These are phyloP conservation scores for Hibiscus mutabilis DNA, from an alignment of 345 rosid species.

Conservation along the genomic window DNA sequence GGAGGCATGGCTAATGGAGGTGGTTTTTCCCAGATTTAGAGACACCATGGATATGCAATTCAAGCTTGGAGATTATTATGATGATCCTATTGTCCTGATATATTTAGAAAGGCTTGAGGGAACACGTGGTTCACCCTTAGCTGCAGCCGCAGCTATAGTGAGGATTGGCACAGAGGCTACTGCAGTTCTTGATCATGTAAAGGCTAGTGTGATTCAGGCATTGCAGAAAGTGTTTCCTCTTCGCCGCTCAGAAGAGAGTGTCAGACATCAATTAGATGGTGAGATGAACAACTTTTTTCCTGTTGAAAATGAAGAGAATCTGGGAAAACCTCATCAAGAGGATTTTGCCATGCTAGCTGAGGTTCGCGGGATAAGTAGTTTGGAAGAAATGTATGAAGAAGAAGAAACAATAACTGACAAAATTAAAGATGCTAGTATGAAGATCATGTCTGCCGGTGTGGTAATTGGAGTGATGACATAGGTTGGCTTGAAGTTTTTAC, in stretches of 20 bases:
- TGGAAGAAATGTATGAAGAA: constrained; percentile 31
- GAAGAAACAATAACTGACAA: constrained; percentile 39
- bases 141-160: constrained; percentile 91
- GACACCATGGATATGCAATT: constrained; percentile 58
- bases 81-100: constrained; percentile 75
- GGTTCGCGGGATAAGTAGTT: constrained; percentile 20
- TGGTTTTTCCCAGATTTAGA: constrained; percentile 82
- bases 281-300: constrained; percentile 18
- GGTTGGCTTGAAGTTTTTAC: constrained; percentile 48
- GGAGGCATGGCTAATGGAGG: constrained; percentile 92
- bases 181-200: constrained; percentile 65
- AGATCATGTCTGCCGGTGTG: constrained; percentile 60
- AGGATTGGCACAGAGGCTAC: constrained; percentile 80
- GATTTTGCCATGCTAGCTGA: constrained; percentile 25
- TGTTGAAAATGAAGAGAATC: constrained; percentile 28
- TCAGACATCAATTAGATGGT: constrained; percentile 20
- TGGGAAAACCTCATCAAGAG: constrained; percentile 24
- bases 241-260: constrained; percentile 23
- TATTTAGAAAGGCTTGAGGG: constrained; percentile 82
- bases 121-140: constrained; percentile 70
- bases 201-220: constrained; percentile 73
- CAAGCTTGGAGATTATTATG: constrained; percentile 89
- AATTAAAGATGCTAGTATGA: constrained; percentile 55
- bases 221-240: constrained; percentile 56
- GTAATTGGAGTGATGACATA: constrained; percentile 60